Percentiles rank a stretch among this genome's conserved stretches.
Conservation (phyloP, 768 basidiomycete genomes). For the Podaxis sp. region DNA sequence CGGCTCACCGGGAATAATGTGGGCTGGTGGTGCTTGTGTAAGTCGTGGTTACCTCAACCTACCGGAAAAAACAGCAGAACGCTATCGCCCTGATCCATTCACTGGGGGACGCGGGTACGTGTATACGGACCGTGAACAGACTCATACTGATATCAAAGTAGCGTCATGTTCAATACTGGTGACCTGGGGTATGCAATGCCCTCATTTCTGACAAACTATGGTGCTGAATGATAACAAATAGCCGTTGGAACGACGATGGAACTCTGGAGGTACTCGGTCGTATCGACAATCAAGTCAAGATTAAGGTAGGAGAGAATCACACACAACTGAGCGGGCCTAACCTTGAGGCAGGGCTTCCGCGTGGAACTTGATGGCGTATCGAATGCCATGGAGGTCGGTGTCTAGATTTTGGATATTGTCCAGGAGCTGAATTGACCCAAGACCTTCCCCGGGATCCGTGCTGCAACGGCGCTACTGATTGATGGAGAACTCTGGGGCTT, state of each 20-base stretch:
- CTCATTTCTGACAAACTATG: background rate
- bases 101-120: slow-evolving; percentile 37
- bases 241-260: slow-evolving; percentile 49
- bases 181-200: slow-evolving; percentile 41
- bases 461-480: slow-evolving; percentile 48
- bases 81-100: slow-evolving; percentile 49
- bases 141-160: slow-evolving; percentile 14
- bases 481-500: slow-evolving; percentile 54
- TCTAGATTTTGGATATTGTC: background rate
- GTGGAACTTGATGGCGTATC: slow-evolving; percentile 62
- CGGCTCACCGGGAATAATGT: slow-evolving; percentile 44
- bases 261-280: slow-evolving; percentile 54
- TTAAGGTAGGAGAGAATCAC: slow-evolving; percentile 35
- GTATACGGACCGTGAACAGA: background rate
- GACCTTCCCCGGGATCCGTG: slow-evolving; percentile 37
- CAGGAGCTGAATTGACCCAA: slow-evolving; percentile 14
- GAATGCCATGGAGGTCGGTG: slow-evolving; percentile 50
- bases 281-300: slow-evolving; percentile 61
- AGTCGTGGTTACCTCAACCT: slow-evolving; percentile 52
- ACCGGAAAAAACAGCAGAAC: slow-evolving; percentile 48
- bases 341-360: slow-evolving; percentile 44
- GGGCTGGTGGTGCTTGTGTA: slow-evolving; percentile 61
- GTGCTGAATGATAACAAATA: slow-evolving; percentile 8
- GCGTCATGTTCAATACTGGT: slow-evolving; percentile 61
- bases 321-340: background rate